phyloP scores from a whole-genome alignment of 805 yeast genomes.

The Saccharomycodes ludwigii region DNA sequence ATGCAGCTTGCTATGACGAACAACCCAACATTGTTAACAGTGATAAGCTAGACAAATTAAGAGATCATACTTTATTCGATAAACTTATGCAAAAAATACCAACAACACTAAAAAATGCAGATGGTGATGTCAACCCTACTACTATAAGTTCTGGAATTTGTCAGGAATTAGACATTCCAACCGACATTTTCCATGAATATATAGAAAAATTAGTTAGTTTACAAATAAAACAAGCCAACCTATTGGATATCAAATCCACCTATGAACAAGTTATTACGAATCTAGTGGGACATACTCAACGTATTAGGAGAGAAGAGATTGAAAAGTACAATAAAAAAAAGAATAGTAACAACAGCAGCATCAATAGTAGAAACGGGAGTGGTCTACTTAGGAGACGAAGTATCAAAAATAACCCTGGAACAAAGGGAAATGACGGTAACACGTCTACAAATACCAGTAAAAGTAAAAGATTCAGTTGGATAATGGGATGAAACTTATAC shows the following conservation, averaged over 20 bases:
- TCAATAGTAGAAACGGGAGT: no score
- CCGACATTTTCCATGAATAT: conserved; percentile 20
- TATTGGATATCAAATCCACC: conserved; percentile 54
- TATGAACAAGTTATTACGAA: conserved; percentile 85
- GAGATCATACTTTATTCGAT: no score
- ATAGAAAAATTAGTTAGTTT: conserved; percentile 27
- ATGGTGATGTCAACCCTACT: background rate
- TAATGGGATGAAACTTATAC: no score
- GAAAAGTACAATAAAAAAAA: conserved; percentile 25
- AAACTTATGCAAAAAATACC: background rate
- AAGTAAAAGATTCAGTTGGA: conserved; percentile 13
- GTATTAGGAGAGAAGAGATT: conserved; percentile 43
- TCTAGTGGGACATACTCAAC: conserved; percentile 81
- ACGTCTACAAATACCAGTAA: no score
- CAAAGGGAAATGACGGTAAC: no score
- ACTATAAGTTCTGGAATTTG: no score
- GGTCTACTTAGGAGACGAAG: no score
- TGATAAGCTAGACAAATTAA: no score
- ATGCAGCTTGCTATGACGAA: no score
- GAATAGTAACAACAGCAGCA: conserved; percentile 10
- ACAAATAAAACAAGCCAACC: conserved; percentile 29
- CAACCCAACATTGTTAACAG: no score
- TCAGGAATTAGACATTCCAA: conserved; percentile 28
- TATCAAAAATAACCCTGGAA: no score
- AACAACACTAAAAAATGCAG: conserved; percentile 1